Base-by-base conservation (phyloP, 306 rosid genomes). In the Carpinus viminea region DNA sequence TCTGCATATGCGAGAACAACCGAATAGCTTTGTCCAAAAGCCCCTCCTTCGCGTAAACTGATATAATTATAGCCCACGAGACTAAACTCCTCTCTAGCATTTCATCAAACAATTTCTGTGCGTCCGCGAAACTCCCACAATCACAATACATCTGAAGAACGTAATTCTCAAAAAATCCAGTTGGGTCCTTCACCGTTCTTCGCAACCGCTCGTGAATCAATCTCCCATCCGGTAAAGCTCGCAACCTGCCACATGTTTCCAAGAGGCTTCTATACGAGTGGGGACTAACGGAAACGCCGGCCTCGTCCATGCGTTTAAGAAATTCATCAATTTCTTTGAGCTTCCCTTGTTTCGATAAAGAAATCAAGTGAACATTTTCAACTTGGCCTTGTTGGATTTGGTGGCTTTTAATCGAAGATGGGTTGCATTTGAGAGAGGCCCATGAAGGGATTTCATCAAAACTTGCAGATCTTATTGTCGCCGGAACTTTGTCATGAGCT, bases 111-210 rank as follows among this genome's bases (percentile, higher is more conserved):
- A 85, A 47, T 18, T 61, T 84, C 38, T 76, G 87, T 51, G 89
- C 93, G 75, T 78, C 79, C n/a, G 15, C 46, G 9, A 91, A 54
- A 76, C 90, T 78, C 72, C 86, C 74, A 48, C 89, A 84, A 56
- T 91, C 81, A 0, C 91, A 84, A 62, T 84, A 88, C 93, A 91
- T 89, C n/a, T 70, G 81, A 2, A 91, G 87, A 53, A 79, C 81
- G 73, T 70, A 74, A 68, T 82, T 82, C 69, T 84, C 86, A 74
- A 88, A 79, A 56, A 85, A 77, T 55, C 78, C 87, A 62, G 60
- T 76, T 41, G 87, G 74, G 38, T 71, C 77, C 45, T 75, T 61
- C 46, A 73, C 74, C n/a, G 73, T 79, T 59, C 48, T 81, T 46
- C 26, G 75, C 77, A 89, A 53, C 78, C 87, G 80, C 4, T 77